phyloP scores from a whole-genome alignment of 1,284 basidiomycete species.

The Inonotus obliquus region DNA sequence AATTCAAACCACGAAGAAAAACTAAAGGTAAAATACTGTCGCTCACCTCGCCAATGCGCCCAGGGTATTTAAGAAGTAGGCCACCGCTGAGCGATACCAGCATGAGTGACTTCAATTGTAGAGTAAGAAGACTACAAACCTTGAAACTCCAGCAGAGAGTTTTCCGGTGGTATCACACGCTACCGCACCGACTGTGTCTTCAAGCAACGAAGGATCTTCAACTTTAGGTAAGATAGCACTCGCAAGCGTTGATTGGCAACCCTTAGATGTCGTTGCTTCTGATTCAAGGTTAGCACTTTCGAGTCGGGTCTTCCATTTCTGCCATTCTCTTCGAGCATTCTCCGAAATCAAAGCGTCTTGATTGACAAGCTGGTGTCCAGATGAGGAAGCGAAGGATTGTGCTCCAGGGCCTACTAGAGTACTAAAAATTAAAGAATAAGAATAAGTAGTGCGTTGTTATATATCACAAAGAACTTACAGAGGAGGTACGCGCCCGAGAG shows the following conservation, averaged over 20 bases:
- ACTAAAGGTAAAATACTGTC: slow-evolving; percentile 51
- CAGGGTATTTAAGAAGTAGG: slow-evolving; percentile 63
- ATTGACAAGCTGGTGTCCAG: slow-evolving; percentile 32
- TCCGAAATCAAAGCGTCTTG: slow-evolving; percentile 43
- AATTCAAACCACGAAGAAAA: slow-evolving; percentile 28
- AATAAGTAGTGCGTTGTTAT: not conserved
- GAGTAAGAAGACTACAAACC: slow-evolving; percentile 33
- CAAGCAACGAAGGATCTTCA: slow-evolving; percentile 24
- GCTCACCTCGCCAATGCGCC: slow-evolving; percentile 65
- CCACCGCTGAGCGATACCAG: slow-evolving; percentile 49
- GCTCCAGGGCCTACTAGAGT: slow-evolving; percentile 52
- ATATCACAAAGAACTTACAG: slow-evolving; percentile 39
- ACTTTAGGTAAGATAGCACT: not conserved
- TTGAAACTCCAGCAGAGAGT: slow-evolving; percentile 70
- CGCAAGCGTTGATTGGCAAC: not conserved
- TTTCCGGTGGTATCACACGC: slow-evolving; percentile 40
- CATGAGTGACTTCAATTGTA: slow-evolving; percentile 1
- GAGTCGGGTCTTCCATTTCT: slow-evolving; percentile 49
- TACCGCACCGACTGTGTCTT: slow-evolving; percentile 76
- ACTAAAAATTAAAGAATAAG: slow-evolving; percentile 26
- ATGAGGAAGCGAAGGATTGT: slow-evolving; percentile 37
- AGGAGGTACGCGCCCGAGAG: slow-evolving; percentile 61
- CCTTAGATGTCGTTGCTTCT: not conserved
- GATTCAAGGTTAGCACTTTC: slow-evolving; percentile 20
- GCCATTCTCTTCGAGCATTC: slow-evolving; percentile 51